These are phyloP conservation scores for Borovskyia barvae DNA, from an alignment of 208 protist species.

Conservation along the genomic window DNA sequence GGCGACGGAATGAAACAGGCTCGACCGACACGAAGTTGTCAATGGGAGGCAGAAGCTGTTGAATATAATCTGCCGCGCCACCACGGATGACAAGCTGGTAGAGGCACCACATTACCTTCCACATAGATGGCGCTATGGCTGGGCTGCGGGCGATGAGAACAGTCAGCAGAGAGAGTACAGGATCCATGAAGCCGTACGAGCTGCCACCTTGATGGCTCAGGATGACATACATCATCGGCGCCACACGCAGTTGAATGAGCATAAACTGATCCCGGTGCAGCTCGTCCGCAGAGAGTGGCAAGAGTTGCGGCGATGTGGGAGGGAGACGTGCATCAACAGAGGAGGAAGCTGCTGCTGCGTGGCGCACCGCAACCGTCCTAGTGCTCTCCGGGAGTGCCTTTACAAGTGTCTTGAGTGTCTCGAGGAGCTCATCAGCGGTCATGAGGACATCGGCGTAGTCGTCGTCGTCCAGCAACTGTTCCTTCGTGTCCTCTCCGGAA, in stretches of 20 bases:
- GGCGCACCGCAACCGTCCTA: slow-evolving; percentile 2
- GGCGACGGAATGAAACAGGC: slow-evolving; percentile 57
- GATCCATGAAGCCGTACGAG: slow-evolving; percentile 87
- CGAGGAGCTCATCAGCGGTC: slow-evolving; percentile 80
- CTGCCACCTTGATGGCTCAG: slow-evolving; percentile 61
- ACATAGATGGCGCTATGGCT: slow-evolving; percentile 48
- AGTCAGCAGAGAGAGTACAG: slow-evolving; percentile 77
- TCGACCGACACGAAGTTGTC: slow-evolving; percentile 90
- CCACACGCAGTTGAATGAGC: slow-evolving; percentile 56
- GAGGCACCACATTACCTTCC: slow-evolving; percentile 70
- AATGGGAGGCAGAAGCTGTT: slow-evolving; percentile 79
- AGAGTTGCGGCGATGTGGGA: no score
- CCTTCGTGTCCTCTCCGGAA: not conserved
- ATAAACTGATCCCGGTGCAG: slow-evolving; percentile 47
- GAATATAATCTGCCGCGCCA: slow-evolving; percentile 87
- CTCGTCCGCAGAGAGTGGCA: not conserved
- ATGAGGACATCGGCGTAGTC: slow-evolving; percentile 61
- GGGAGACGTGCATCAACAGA: no score
- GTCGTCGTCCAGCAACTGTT: slow-evolving; percentile 41
- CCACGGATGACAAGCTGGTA: slow-evolving; percentile 55
- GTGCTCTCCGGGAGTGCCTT: slow-evolving; percentile 51
- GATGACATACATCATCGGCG: slow-evolving; percentile 75
- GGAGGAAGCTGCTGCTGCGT: slow-evolving; percentile 13
- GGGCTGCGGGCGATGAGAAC: slow-evolving; percentile 80
- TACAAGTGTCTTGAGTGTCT: slow-evolving; percentile 79